Conservation (phyloP, 805 yeast species). For the Candida morakotiae region DNA sequence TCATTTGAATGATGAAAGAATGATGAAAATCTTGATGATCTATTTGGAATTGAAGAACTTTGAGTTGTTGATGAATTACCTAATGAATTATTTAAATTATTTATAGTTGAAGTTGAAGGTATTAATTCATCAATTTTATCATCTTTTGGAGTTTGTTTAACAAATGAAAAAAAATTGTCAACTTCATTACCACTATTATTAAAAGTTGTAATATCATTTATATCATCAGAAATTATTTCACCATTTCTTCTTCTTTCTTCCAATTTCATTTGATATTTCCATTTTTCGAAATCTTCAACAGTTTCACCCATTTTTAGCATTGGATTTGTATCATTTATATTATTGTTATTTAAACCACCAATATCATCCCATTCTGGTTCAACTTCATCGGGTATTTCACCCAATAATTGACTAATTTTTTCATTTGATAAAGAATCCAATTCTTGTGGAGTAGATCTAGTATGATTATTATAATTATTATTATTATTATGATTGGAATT, state of each 20-base stretch:
- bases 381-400: conserved; percentile 31
- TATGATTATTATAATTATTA: not conserved
- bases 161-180: conserved; percentile 41
- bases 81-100: conserved; percentile 6
- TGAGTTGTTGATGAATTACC: not conserved
- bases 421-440: conserved; percentile 28
- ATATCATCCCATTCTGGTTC: conserved; percentile 37
- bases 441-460: conserved; percentile 12
- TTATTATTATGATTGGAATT: conserved; percentile 8
- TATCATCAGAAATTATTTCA: conserved; percentile 19
- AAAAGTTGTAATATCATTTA: conserved; percentile 6
- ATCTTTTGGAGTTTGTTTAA: conserved; percentile 25
- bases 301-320: conserved; percentile 42
- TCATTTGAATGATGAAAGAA: conserved; percentile 19
- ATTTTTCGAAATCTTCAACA: conserved; percentile 54
- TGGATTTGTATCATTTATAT: conserved; percentile 9
- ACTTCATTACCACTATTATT: conserved; percentile 33
- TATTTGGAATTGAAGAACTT: conserved; percentile 12
- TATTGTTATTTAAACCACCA: conserved; percentile 13
- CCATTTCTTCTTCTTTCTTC: conserved; percentile 48
- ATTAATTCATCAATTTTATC: conserved; percentile 6
- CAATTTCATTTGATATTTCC: conserved; percentile 52
- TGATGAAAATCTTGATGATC: conserved; percentile 36
- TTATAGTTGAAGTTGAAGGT: not conserved
- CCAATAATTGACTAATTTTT: conserved; percentile 31